These are phyloP conservation scores for Cladosporium oxysporum DNA, from an alignment of 2,329 filamentous ascomycete genomes.

Conservation along the genomic window DNA sequence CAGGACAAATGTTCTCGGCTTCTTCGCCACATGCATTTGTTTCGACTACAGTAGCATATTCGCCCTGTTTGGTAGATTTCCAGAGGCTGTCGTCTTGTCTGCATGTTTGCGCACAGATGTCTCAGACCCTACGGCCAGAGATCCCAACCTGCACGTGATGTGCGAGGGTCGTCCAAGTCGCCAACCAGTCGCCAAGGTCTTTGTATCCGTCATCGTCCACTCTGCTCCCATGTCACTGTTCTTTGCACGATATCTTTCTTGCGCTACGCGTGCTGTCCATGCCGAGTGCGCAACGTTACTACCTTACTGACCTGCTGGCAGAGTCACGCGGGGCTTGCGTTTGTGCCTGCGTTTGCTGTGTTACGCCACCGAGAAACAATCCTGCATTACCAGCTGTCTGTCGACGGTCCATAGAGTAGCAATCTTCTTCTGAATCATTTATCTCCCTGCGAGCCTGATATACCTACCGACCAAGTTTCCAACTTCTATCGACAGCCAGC, in stretches of 20 bases:
- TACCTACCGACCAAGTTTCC: not conserved
- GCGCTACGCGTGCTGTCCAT: not conserved
- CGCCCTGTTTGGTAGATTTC: not conserved
- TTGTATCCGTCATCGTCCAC: conserved; percentile 14
- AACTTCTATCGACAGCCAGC: not conserved
- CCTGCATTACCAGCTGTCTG: not conserved
- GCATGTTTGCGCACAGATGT: not conserved
- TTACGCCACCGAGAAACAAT: not conserved
- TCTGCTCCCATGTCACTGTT: not conserved
- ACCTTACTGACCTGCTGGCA: conserved; percentile 18
- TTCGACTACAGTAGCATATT: not conserved
- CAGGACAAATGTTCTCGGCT: too few relatives aligned
- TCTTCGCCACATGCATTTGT: not conserved
- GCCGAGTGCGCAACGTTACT: not conserved
- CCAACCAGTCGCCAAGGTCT: conserved; percentile 20
- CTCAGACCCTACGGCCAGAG: not conserved
- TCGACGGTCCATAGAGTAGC: not conserved
- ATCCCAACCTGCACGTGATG: not conserved
- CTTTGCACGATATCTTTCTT: not conserved
- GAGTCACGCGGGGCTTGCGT: conserved; percentile 7
- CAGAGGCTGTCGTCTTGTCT: not conserved
- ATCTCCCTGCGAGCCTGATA: not conserved
- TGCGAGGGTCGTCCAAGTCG: not conserved
- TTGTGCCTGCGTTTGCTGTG: conserved; percentile 11
- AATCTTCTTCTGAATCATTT: not conserved